Evolutionary conservation across 2,329 filamentous ascomycete species (phyloP).

Genomic region (Colletotrichum caudatum): DNA sequence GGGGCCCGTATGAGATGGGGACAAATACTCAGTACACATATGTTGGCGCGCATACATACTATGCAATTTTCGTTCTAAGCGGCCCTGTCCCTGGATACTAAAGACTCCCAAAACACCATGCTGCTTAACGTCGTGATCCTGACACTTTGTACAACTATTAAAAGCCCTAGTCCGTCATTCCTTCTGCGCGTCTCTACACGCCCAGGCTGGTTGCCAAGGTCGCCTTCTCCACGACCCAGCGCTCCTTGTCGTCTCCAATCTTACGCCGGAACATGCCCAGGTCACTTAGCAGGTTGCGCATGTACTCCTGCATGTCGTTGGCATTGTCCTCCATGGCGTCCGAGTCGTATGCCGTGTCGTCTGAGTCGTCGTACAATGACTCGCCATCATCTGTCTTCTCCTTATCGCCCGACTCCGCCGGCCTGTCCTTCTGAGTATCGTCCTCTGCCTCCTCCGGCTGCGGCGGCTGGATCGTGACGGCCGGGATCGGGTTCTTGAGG

Average conservation of each 20-base stretch:
- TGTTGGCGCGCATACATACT: constrained; percentile 21
- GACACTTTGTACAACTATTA: constrained; percentile 14
- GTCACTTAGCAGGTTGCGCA: constrained; percentile 86
- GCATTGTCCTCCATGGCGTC: constrained; percentile 65
- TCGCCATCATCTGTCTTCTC: constrained; percentile 73
- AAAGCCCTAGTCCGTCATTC: constrained; percentile 3
- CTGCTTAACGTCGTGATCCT: constrained; percentile 37
- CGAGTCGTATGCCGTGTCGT: constrained; percentile 55
- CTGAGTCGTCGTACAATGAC: constrained; percentile 55
- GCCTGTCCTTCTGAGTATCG: constrained; percentile 28
- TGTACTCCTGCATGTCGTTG: constrained; percentile 82
- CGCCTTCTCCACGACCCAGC: constrained; percentile 73
- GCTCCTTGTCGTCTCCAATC: constrained; percentile 82
- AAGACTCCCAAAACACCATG: constrained; percentile 43
- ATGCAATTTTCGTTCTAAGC: constrained; percentile 9
- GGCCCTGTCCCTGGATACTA: constrained; percentile 21
- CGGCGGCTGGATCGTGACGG: constrained; percentile 56
- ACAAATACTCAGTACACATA: background rate
- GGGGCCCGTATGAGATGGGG: background rate
- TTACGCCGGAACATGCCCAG: constrained; percentile 85
- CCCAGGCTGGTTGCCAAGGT: constrained; percentile 62
- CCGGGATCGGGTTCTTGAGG: constrained; percentile 90
- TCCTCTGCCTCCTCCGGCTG: constrained; percentile 23
- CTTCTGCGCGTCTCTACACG: constrained; percentile 44
- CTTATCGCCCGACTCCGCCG: constrained; percentile 51